Percentiles rank a stretch among this genome's conserved stretches.
These are phyloP conservation scores for Adansonia grandidieri DNA, from an alignment of 441 rosid species.

Conservation along the genomic window DNA sequence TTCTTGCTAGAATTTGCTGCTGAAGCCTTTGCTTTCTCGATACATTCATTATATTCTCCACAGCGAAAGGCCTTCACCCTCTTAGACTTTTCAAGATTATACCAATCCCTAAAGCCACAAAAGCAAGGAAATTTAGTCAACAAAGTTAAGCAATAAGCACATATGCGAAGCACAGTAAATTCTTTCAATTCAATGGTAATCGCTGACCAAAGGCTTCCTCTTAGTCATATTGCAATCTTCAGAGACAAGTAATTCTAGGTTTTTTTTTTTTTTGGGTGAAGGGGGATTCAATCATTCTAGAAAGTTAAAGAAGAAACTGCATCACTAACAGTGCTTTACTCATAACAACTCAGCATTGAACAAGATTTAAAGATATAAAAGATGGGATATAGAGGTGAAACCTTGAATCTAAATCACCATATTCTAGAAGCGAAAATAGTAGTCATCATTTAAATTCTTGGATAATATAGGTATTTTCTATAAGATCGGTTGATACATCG, in stretches of 20 bases:
- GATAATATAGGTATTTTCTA: conserved; percentile 11
- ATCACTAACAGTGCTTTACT: background rate
- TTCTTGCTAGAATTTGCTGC: conserved; percentile 71
- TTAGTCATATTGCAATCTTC: conserved; percentile 16
- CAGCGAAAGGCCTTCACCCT: conserved; percentile 98
- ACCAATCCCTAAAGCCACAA: conserved; percentile 80
- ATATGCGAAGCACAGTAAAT: conserved; percentile 11
- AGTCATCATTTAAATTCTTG: background rate
- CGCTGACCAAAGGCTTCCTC: conserved; percentile 5
- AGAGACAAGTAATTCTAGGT: background rate
- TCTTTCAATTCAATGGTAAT: background rate
- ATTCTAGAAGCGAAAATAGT: background rate
- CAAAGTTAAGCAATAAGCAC: conserved; percentile 21
- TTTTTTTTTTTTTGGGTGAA: background rate
- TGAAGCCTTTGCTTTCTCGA: conserved; percentile 80
- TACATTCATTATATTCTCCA: conserved; percentile 85
- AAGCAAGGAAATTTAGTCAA: conserved; percentile 19
- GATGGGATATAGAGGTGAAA: background rate
- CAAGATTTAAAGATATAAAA: background rate
- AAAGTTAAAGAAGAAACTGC: conserved; percentile 7
- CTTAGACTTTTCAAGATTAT: conserved; percentile 91
- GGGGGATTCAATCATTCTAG: background rate
- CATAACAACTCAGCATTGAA: background rate
- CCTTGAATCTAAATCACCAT: background rate
- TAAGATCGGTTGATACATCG: background rate